These are phyloP conservation scores for Gastrolobium villosum DNA, from an alignment of 306 rosid genomes.

Conservation along the genomic window DNA sequence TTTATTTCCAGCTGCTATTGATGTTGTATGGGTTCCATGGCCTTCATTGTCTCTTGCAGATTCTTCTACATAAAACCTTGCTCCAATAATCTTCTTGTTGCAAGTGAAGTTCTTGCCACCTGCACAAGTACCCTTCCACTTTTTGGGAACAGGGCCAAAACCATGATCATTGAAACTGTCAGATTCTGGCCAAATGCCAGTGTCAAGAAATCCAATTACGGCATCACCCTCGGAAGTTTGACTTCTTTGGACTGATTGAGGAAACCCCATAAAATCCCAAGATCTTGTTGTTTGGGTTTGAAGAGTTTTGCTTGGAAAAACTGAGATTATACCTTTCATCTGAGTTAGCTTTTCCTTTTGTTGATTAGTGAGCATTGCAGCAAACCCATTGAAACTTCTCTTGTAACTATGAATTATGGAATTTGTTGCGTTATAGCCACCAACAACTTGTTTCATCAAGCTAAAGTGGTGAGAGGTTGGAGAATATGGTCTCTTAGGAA, in stretches of 20 bases:
- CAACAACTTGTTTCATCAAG: slow-evolving; percentile 25
- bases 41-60: slow-evolving; percentile 37
- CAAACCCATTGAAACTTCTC: slow-evolving; percentile 50
- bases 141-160: slow-evolving; percentile 38
- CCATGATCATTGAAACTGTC: slow-evolving; percentile 44
- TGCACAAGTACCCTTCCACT: slow-evolving; percentile 46
- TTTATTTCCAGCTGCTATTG: slow-evolving; percentile 27
- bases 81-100: slow-evolving; percentile 54
- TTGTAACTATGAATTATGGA: slow-evolving; percentile 31
- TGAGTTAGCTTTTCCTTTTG: slow-evolving; percentile 23
- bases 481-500: slow-evolving; percentile 13
- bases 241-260: neutral
- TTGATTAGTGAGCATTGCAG: slow-evolving; percentile 22
- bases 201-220: slow-evolving; percentile 44
- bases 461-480: slow-evolving; percentile 32
- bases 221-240: neutral
- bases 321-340: slow-evolving; percentile 37
- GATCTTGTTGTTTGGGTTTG: slow-evolving; percentile 40
- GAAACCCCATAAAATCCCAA: slow-evolving; percentile 49
- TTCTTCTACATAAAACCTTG: neutral
- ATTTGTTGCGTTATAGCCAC: neutral
- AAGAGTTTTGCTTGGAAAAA: slow-evolving; percentile 39
- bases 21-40: slow-evolving; percentile 49
- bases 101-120: slow-evolving; percentile 42
- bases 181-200: slow-evolving; percentile 49